phyloP scores from a whole-genome alignment of 169 alveolate genomes.

The Cyclospora cayetanensis region DNA sequence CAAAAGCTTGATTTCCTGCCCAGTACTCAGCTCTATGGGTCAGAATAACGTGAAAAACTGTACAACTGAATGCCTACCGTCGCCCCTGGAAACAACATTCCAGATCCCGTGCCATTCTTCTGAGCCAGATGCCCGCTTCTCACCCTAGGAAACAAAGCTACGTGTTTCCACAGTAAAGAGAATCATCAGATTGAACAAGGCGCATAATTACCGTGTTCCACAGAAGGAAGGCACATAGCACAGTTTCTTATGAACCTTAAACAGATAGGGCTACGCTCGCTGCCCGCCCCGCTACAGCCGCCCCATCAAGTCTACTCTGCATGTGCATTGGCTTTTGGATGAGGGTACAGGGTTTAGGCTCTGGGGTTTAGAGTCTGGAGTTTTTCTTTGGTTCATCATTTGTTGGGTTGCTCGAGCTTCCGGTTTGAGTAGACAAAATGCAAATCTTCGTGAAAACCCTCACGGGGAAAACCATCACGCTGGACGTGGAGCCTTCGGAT shows the following conservation, averaged over 20 bases:
- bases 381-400: not conserved
- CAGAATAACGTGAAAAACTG: too few species aligned
- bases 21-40: too few species aligned
- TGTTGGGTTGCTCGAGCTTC: not conserved
- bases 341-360: not conserved
- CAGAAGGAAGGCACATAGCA: not conserved
- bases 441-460: constrained; percentile 97
- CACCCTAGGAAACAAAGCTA: not conserved
- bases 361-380: not conserved
- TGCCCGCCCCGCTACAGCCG: constrained; percentile 63
- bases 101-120: not conserved
- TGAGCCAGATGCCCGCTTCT: not conserved
- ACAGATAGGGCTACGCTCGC: constrained; percentile 37
- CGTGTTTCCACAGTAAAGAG: not conserved
- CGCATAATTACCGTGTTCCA: not conserved
- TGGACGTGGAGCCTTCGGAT: constrained; percentile 97
- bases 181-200: not conserved
- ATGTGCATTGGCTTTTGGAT: not conserved
- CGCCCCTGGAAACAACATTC: too few species aligned
- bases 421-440: constrained; percentile 75
- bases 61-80: too few species aligned
- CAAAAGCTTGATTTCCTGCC: too few species aligned
- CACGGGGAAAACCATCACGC: constrained; percentile 96
- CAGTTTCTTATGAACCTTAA: not conserved
- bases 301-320: constrained; percentile 42